Conservation (phyloP, 805 yeast species). For the Brettanomyces nanus region DNA sequence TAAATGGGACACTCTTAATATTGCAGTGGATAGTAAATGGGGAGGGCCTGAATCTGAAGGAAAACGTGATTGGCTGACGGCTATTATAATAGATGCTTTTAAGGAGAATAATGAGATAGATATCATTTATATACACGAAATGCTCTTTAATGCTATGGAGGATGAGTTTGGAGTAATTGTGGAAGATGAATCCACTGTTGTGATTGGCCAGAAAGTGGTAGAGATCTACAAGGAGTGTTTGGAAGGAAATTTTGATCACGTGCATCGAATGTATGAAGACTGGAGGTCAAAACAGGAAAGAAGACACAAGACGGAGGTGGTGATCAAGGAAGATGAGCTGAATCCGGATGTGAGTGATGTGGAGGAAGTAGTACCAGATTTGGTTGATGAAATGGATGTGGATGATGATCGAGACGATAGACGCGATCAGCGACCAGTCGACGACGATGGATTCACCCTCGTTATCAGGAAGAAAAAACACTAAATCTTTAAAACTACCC, state of each 20-base stretch:
- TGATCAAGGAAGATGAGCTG: conserved; percentile 50
- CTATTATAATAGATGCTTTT: conserved; percentile 73
- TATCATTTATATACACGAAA: conserved; percentile 71
- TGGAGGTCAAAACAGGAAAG: conserved; percentile 44
- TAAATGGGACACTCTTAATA: conserved; percentile 79
- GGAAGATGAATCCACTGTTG: conserved; percentile 82
- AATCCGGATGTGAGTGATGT: conserved; percentile 49
- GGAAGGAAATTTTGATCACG: conserved; percentile 39
- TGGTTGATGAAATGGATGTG: conserved; percentile 18
- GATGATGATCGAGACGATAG: conserved; percentile 1
- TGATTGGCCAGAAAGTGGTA: conserved; percentile 60
- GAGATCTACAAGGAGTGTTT: conserved; percentile 59
- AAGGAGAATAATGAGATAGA: conserved; percentile 57
- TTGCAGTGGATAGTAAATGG: conserved; percentile 90
- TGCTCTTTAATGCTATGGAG: conserved; percentile 80
- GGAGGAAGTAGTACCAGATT: conserved; percentile 25
- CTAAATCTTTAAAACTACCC: no score
- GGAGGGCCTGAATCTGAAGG: conserved; percentile 91
- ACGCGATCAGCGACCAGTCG: conserved; percentile 56
- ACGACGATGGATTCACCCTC: conserved; percentile 91
- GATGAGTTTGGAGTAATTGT: conserved; percentile 89
- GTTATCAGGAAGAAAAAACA: conserved; percentile 78
- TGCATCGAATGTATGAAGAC: conserved; percentile 50
- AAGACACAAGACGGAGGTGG: conserved; percentile 30
- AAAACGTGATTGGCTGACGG: conserved; percentile 93